phyloP scores from a whole-genome alignment of 2,329 filamentous ascomycete genomes.

The Phoma herbarum region DNA sequence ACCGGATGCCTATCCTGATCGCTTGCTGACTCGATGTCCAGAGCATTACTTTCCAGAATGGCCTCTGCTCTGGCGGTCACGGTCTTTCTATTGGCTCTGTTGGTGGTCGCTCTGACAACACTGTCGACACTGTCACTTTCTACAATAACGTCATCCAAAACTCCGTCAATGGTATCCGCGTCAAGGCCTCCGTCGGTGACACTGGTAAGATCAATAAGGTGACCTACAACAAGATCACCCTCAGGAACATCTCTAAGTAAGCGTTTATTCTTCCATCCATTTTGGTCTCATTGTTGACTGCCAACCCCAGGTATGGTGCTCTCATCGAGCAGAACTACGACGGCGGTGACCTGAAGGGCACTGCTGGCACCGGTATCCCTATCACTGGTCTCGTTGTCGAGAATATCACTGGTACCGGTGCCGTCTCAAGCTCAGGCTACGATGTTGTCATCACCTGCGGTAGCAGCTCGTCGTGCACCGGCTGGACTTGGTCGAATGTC shows the following conservation, averaged over 20 bases:
- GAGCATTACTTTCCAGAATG: slow-evolving; percentile 49
- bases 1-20: background rate
- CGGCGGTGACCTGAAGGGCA: slow-evolving; percentile 54
- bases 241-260: slow-evolving; percentile 56
- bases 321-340: slow-evolving; percentile 63
- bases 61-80: slow-evolving; percentile 63
- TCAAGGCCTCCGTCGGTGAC: slow-evolving; percentile 63
- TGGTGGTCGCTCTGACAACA: slow-evolving; percentile 63
- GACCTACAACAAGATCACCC: slow-evolving; percentile 57
- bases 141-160: slow-evolving; percentile 58
- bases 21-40: slow-evolving; percentile 11
- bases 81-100: slow-evolving; percentile 68
- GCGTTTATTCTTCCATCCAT: background rate
- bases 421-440: slow-evolving; percentile 50
- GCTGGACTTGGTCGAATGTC: slow-evolving; percentile 64
- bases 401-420: slow-evolving; percentile 52
- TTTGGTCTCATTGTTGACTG: background rate
- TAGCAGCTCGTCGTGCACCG: slow-evolving; percentile 56
- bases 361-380: slow-evolving; percentile 57
- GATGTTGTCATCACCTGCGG: slow-evolving; percentile 65
- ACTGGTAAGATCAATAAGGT: slow-evolving; percentile 61
- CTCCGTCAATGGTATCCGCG: slow-evolving; percentile 64
- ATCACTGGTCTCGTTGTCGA: slow-evolving; percentile 55
- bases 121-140: slow-evolving; percentile 63
- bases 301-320: slow-evolving; percentile 50